phyloP scores from a whole-genome alignment of 768 basidiomycete genomes.

The Udeniomyces megalosporus region DNA sequence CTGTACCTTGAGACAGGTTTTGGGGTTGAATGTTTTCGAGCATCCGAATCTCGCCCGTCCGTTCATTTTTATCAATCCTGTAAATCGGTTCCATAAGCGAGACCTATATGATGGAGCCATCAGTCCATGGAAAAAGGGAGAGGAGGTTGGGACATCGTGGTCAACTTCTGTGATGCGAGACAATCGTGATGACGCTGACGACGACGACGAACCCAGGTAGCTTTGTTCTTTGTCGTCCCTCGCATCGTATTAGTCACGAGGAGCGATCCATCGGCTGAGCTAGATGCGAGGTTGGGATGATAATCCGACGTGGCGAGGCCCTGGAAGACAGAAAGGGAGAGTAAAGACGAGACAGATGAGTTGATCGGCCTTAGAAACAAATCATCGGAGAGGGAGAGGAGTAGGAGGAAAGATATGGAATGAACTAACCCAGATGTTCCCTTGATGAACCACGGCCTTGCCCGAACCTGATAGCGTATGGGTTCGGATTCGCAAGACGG shows the following conservation, averaged over 20 bases:
- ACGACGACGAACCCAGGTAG: too few relatives aligned
- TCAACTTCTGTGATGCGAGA: too few relatives aligned
- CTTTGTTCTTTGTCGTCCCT: constrained; percentile 6
- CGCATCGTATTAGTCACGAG: constrained; percentile 1
- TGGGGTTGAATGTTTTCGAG: constrained; percentile 64
- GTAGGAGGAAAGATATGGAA: neutral
- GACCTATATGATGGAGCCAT: neutral
- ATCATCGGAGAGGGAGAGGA: neutral
- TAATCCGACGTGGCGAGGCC: constrained; percentile 5
- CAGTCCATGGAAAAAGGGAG: too few relatives aligned
- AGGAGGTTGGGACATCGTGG: too few relatives aligned
- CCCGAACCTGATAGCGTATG: neutral
- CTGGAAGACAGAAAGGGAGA: neutral
- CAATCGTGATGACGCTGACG: too few relatives aligned
- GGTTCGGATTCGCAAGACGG: neutral
- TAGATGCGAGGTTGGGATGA: constrained; percentile 11
- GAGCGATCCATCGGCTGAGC: constrained; percentile 2
- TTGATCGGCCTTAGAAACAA: too few relatives aligned
- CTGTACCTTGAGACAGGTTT: neutral
- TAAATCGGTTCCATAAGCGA: constrained; percentile 35
- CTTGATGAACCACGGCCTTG: neutral
- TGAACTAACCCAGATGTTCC: constrained; percentile 12
- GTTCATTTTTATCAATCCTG: constrained; percentile 72
- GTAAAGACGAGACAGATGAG: too few relatives aligned
- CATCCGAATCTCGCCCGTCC: constrained; percentile 61